Percentiles rank a stretch among this genome's conserved stretches.
Conservation (phyloP, 768 basidiomycete genomes). For the Panellus pusillus region DNA sequence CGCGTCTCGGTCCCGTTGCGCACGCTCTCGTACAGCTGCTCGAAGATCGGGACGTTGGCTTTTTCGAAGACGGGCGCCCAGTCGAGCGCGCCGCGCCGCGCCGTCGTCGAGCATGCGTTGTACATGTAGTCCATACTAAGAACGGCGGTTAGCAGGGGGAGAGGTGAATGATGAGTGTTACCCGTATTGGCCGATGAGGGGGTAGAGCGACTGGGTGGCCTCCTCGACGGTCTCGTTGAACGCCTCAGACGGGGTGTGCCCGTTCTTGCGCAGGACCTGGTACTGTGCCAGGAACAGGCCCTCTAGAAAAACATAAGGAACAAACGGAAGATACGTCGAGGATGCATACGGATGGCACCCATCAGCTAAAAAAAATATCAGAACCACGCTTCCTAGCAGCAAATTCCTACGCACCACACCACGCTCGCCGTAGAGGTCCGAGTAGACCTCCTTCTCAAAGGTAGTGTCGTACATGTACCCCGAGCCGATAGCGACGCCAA, state of each 20-base stretch:
- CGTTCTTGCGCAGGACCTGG: constrained; percentile 94
- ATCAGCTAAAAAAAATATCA: constrained; percentile 61
- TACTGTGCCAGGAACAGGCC: constrained; percentile 99
- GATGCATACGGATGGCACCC: constrained; percentile 86
- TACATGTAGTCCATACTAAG: constrained; percentile 98
- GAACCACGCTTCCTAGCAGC: constrained; percentile 1
- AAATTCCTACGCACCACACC: constrained; percentile 76
- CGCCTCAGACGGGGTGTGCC: constrained; percentile 95
- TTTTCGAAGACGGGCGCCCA: constrained; percentile 98
- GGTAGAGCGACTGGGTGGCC: constrained; percentile 98
- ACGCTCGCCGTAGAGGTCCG: constrained; percentile 98
- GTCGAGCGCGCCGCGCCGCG: constrained; percentile 97
- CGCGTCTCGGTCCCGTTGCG: constrained; percentile 95
- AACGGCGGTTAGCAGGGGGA: background rate
- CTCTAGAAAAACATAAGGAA: constrained; percentile 46
- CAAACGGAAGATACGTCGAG: background rate
- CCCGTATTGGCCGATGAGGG: constrained; percentile 94
- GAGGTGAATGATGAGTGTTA: constrained; percentile 27
- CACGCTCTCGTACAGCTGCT: constrained; percentile 93
- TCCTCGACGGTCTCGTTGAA: constrained; percentile 99
- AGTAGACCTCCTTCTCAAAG: constrained; percentile 99
- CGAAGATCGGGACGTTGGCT: constrained; percentile 92
- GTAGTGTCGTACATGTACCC: constrained; percentile 99
- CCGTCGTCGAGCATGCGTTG: constrained; percentile 98
- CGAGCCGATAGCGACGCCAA: constrained; percentile 93